phyloP scores from a whole-genome alignment of 2,329 filamentous ascomycete species.

The Plectosphaerella sp. region DNA sequence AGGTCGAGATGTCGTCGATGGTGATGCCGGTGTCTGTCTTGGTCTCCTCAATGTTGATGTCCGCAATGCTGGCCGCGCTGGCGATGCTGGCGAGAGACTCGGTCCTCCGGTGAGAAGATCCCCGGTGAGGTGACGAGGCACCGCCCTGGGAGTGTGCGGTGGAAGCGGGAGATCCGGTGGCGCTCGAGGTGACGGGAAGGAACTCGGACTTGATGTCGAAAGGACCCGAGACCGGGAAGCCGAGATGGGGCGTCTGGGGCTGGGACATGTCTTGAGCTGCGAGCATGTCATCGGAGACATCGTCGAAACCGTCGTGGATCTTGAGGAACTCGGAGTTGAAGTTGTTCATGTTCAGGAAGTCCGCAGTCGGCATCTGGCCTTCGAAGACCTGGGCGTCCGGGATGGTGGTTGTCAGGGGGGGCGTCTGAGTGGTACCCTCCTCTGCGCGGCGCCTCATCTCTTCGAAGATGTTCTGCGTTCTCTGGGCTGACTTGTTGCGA shows the following conservation, averaged over 20 bases:
- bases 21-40: conserved; percentile 80
- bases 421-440: conserved; percentile 29
- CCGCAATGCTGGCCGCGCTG: conserved; percentile 55
- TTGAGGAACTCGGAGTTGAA: conserved; percentile 40
- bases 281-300: conserved; percentile 26
- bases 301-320: conserved; percentile 28
- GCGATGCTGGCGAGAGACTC: conserved; percentile 57
- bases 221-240: conserved; percentile 30
- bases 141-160: conserved; percentile 15
- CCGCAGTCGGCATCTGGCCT: conserved; percentile 42
- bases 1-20: conserved; percentile 74
- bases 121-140: conserved; percentile 16
- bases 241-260: conserved; percentile 45
- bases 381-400: conserved; percentile 38
- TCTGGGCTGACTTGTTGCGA: conserved; percentile 35
- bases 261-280: conserved; percentile 46
- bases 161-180: conserved; percentile 14
- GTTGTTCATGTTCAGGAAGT: conserved; percentile 51
- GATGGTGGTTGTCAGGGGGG: conserved; percentile 17
- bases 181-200: conserved; percentile 16
- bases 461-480: conserved; percentile 50
- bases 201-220: conserved; percentile 40
- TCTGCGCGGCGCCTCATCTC: conserved; percentile 55
- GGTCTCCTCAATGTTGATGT: conserved; percentile 61
- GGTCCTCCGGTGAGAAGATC: conserved; percentile 46